phyloP scores from a whole-genome alignment of 2,329 filamentous ascomycete species.

The Cladosporium sp. region DNA sequence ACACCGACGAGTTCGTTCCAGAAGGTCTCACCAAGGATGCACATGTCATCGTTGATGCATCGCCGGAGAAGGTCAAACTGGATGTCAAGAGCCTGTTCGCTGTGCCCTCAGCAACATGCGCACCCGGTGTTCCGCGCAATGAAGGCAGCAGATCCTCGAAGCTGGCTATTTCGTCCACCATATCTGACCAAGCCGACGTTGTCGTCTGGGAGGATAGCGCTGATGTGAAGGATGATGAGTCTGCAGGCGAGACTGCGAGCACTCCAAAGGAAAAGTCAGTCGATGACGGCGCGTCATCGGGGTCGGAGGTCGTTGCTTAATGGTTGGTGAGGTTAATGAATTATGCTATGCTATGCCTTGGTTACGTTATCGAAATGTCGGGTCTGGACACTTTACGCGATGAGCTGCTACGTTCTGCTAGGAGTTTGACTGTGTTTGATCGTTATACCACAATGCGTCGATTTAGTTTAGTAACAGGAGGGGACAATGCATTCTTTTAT shows the following conservation, averaged over 20 bases:
- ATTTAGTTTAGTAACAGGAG: not conserved
- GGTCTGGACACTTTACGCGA: not conserved
- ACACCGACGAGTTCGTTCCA: slow-evolving; percentile 38
- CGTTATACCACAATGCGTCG: slow-evolving; percentile 4
- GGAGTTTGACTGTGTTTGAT: not conserved
- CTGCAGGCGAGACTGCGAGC: not conserved
- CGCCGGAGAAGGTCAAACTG: slow-evolving; percentile 21
- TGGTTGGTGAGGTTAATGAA: not conserved
- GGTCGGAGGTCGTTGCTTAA: not conserved
- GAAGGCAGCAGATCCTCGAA: slow-evolving; percentile 10
- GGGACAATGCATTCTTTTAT: not conserved
- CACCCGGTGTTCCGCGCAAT: slow-evolving; percentile 7
- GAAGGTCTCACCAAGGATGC: slow-evolving; percentile 37
- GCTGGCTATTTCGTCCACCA: slow-evolving; percentile 17
- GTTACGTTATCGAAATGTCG: not conserved
- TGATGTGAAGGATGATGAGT: not conserved
- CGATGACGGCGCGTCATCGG: not conserved
- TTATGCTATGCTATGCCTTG: slow-evolving; percentile 8
- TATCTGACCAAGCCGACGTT: slow-evolving; percentile 24
- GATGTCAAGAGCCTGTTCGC: slow-evolving; percentile 20
- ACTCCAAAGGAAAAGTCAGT: not conserved
- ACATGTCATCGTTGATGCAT: slow-evolving; percentile 31
- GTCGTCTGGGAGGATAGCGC: slow-evolving; percentile 32
- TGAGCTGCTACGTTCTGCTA: not conserved
- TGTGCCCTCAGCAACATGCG: not conserved